Evolutionary conservation across 1,284 basidiomycete species (phyloP).

Genomic region (Volvariella surrecta): DNA sequence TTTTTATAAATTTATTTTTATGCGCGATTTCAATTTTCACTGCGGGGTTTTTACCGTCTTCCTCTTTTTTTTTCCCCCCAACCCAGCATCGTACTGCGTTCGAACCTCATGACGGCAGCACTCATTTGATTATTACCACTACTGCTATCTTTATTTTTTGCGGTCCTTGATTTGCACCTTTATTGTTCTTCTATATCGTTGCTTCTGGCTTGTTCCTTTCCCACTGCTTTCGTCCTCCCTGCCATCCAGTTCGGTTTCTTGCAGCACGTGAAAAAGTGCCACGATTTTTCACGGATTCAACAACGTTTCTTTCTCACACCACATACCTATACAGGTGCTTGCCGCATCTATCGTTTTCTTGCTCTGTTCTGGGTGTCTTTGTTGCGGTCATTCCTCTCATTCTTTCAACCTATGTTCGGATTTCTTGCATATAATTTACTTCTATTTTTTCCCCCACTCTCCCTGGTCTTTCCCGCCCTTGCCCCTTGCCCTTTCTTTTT

Average conservation of each 20-base stretch:
- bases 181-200: constrained; percentile 12
- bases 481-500: constrained; percentile 11
- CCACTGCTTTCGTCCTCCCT: constrained; percentile 7
- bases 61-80: constrained; percentile 14
- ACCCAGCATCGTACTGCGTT: constrained; percentile 49
- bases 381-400: too few species aligned
- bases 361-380: too few species aligned
- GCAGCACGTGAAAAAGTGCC: not conserved
- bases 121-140: constrained; percentile 33
- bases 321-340: not conserved
- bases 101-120: constrained; percentile 48
- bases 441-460: too few species aligned
- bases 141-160: constrained; percentile 12
- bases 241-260: constrained; percentile 7
- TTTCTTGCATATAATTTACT: too few species aligned
- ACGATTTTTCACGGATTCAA: not conserved
- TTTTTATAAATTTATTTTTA: too few species aligned
- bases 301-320: constrained; percentile 7
- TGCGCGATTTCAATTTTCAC: too few species aligned
- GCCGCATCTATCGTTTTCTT: too few species aligned
- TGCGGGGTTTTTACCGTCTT: too few species aligned
- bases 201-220: constrained; percentile 6
- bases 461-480: not conserved
- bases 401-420: too few species aligned
- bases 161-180: constrained; percentile 10